Percentiles rank a stretch among this genome's conserved stretches.
phyloP scores from a whole-genome alignment of 106 monocot genomes.

The Acorus gramineus region DNA sequence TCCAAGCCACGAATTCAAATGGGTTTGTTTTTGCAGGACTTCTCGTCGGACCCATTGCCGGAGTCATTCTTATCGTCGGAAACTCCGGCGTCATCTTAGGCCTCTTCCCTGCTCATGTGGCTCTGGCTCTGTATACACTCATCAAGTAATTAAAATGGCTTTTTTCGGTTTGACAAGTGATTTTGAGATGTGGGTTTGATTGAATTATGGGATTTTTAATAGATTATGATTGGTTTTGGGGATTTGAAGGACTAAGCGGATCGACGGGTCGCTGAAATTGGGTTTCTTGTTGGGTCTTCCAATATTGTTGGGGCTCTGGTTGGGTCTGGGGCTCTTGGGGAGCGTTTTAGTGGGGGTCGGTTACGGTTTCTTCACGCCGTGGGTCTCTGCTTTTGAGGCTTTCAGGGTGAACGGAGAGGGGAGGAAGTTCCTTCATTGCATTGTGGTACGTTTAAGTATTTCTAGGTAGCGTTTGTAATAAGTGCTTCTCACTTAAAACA shows the following conservation, averaged over 20 bases:
- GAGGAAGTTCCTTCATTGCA: conserved; percentile 52
- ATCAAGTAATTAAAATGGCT: conserved; percentile 24
- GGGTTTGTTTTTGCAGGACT: conserved; percentile 21
- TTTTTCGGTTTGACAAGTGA: too few species aligned
- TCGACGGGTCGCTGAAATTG: conserved; percentile 55
- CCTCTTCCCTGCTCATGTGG: conserved; percentile 75
- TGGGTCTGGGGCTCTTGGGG: conserved; percentile 50
- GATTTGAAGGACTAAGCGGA: conserved; percentile 49
- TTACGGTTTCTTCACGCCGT: conserved; percentile 77
- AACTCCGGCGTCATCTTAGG: conserved; percentile 62
- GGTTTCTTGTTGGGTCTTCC: conserved; percentile 57
- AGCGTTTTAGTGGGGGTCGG: conserved; percentile 73
- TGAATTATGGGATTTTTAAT: too few species aligned
- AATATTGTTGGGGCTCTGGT: conserved; percentile 49
- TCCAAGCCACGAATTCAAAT: too few species aligned
- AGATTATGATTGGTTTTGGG: too few species aligned
- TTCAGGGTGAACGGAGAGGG: conserved; percentile 44
- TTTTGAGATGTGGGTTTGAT: too few species aligned
- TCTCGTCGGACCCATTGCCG: conserved; percentile 76
- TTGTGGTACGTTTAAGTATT: conserved; percentile 41
- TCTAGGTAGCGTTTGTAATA: too few species aligned
- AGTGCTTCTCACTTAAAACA: neutral
- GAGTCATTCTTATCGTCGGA: conserved; percentile 55
- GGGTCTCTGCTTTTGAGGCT: conserved; percentile 86
- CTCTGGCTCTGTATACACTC: conserved; percentile 64